Percentiles rank a stretch among this genome's conserved stretches.
Evolutionary conservation across 306 rosid species (phyloP).

Genomic region (Fragaria nilgerrensis): DNA sequence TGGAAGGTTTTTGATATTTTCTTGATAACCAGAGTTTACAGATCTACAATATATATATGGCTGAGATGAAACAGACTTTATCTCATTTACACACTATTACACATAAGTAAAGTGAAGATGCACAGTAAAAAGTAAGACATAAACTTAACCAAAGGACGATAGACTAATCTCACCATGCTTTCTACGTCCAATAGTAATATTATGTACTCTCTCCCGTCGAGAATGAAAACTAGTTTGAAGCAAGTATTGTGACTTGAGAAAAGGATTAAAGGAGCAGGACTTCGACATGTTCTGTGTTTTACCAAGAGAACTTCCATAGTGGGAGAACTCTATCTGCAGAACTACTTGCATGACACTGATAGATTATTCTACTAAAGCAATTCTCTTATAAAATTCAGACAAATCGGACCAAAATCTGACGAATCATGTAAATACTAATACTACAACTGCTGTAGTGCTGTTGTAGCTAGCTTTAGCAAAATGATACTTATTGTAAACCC

Average conservation of each 20-base stretch:
- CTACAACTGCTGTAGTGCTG: background rate
- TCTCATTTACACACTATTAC: too few species aligned
- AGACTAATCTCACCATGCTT: too few species aligned
- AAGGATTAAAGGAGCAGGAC: background rate
- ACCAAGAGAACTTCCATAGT: background rate
- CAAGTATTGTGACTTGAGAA: background rate
- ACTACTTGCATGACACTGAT: background rate
- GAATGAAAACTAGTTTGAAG: background rate
- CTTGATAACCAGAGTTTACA: too few species aligned
- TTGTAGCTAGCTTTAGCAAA: background rate
- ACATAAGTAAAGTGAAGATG: too few species aligned
- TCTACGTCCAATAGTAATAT: background rate
- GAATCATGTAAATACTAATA: background rate
- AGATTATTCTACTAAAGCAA: background rate
- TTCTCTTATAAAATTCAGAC: background rate
- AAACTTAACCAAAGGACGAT: too few species aligned
- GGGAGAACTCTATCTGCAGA: background rate
- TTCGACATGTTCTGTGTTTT: background rate
- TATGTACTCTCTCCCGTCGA: background rate
- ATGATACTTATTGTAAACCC: conserved; percentile 5
- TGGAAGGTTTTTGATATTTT: too few species aligned
- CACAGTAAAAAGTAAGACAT: too few species aligned
- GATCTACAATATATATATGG: too few species aligned
- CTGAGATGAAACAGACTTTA: too few species aligned
- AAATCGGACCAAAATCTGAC: background rate